Base-by-base conservation (phyloP, 2,329 filamentous ascomycete genomes). In the Colletotrichum destructivum region DNA sequence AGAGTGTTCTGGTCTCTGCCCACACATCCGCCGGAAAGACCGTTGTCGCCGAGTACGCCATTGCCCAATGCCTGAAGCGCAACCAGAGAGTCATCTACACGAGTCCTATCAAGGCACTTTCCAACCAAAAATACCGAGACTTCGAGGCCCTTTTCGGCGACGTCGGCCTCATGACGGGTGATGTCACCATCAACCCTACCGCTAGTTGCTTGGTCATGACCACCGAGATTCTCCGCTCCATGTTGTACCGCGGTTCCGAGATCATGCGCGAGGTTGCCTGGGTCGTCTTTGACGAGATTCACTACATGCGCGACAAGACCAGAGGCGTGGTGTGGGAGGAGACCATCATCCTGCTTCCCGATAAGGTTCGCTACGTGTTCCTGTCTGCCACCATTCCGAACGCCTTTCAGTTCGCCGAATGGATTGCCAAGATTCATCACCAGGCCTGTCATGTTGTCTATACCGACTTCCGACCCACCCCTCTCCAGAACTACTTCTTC, bases 71-170 rank as follows among this genome's bases (percentile, higher is more conserved):
- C 82, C 87, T 99, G 81, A 97, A 96, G 87, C 94, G 95, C 81
- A 98, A 98, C 83, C 96, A 99, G 85, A 90, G 96, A 80, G 96
- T 99, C 78, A 99, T 99, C 81, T 99, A 99, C 84, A 99, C 96
- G 11, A 98, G 95, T 88, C 96, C 96, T 1, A 99, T 99, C 87
- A 99, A 99, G 84, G 96, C 96, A 13, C 86, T 99, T 77, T 98
- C 95, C 83, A 99, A 99, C 83, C 96, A 99, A 80, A 99, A 99
- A 81, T 99, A 97, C 82, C 89, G 96, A 86, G 96, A 99, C 80
- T 99, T 99, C 82, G 92, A 93, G 76, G 94, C 93, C 52, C 94
- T 98, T 71, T 99, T 99, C 84, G 96, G 95, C 71, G 96, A 99
- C 80, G 96, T 98, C 62, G 96, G 96, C 70, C 87, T 99, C 73